phyloP scores from a whole-genome alignment of 73 alveolate species.

The Stentor roeselii region DNA sequence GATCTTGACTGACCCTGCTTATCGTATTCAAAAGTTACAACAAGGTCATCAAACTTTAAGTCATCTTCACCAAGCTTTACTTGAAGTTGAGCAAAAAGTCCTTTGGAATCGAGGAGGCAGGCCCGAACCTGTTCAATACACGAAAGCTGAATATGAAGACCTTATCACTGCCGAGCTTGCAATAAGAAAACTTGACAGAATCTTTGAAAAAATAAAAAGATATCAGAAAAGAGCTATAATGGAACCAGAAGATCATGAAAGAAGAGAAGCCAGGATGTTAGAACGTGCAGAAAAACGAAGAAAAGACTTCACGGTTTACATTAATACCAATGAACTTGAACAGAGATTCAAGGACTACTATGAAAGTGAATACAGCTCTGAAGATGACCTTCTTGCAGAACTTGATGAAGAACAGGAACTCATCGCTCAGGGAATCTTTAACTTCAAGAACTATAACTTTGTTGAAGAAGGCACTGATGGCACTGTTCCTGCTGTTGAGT shows the following conservation, averaged over 20 bases:
- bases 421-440: constrained; percentile 50
- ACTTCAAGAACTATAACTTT: constrained; percentile 57
- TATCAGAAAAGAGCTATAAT: constrained; percentile 68
- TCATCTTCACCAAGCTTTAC: constrained; percentile 63
- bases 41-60: constrained; percentile 72
- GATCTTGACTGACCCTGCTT: constrained; percentile 83
- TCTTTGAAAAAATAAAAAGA: constrained; percentile 60
- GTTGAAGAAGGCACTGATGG: constrained; percentile 54
- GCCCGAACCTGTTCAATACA: background rate
- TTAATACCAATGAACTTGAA: constrained; percentile 82
- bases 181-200: constrained; percentile 71
- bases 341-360: constrained; percentile 75
- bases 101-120: background rate
- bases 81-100: constrained; percentile 51
- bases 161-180: constrained; percentile 34
- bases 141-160: constrained; percentile 21
- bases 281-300: constrained; percentile 77
- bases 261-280: constrained; percentile 87
- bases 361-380: constrained; percentile 76
- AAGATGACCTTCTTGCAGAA: constrained; percentile 57
- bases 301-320: constrained; percentile 65
- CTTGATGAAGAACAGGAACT: constrained; percentile 56
- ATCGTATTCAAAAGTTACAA: constrained; percentile 63
- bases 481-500: constrained; percentile 62
- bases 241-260: constrained; percentile 77